phyloP scores from a whole-genome alignment of 192 early-diverging fungal genomes.

The Jimgerdemannia lactiflua region DNA sequence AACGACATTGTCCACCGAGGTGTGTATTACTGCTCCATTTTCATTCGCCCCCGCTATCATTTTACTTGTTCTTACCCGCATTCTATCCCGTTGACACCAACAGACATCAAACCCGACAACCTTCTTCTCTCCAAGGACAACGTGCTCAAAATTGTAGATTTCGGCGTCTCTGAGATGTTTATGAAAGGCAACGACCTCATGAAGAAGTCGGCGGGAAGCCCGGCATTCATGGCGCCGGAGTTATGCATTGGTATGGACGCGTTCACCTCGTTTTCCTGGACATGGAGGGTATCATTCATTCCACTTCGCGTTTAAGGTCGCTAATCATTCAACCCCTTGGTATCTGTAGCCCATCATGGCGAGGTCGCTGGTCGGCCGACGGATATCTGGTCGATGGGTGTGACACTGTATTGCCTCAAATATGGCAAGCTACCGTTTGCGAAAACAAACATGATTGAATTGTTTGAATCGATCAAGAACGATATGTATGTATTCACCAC shows the following conservation, averaged over 20 bases:
- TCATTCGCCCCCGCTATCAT: neutral
- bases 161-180: conserved; percentile 96
- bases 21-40: conserved; percentile 10
- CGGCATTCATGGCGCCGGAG: conserved; percentile 86
- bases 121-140: conserved; percentile 75
- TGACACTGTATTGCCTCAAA: conserved; percentile 82
- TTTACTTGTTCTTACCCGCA: neutral
- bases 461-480: conserved; percentile 74
- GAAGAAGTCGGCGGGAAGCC: conserved; percentile 82
- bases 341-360: conserved; percentile 54
- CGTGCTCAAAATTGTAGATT: conserved; percentile 92
- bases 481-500: conserved; percentile 30
- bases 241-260: conserved; percentile 44
- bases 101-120: conserved; percentile 92
- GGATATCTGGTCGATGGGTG: conserved; percentile 90
- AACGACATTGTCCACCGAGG: conserved; percentile 89
- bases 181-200: conserved; percentile 66
- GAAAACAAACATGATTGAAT: conserved; percentile 70
- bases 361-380: conserved; percentile 69
- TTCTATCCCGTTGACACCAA: neutral
- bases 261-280: conserved; percentile 7
- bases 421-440: conserved; percentile 82
- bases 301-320: conserved; percentile 33
- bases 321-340: conserved; percentile 14
- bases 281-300: neutral